Evolutionary conservation across 495 filamentous ascomycete genomes (phyloP), one percentile per base, ranked within the genome.

Genomic region (Aspergillus bridgeri): DNA sequence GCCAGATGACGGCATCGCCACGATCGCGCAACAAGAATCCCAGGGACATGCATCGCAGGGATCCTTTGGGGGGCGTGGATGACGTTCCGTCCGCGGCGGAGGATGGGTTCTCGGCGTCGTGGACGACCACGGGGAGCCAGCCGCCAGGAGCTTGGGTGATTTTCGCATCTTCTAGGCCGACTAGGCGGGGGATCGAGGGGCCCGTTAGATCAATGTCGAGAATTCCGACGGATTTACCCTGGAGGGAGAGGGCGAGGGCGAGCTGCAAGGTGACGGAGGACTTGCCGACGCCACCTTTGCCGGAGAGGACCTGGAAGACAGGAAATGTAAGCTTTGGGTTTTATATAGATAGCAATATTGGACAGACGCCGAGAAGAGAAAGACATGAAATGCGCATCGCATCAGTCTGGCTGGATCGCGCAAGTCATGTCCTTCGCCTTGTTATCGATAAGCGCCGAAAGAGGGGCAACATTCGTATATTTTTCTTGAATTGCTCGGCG

Each of bases 221-320:
- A 27, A 98, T 90, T 17, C 95, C 94, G 54, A 98, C 93, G 7
- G 85, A 89, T 76, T 90, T 84, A 62, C 88, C 91, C 58, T 88
- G 81, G 1, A 91, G 86, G 3, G 89, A 88, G 50, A 98, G 86
- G 5, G 93, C 89, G 44, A 98, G 85, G 6, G 94, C 94, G 9
- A 98, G 86, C 70, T 98, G 95, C 3, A 92, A 92, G 13, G 94
- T 98, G 6, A 96, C 84, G 48, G 92, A 96, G 54, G 94, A 98
- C 80, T 98, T 98, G 15, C 94, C 94, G 3, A 98, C 94, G 58
- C 94, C 94, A 60, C 94, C 94, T 79, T 98, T 98, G 64, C 94
- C 94, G 6, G 95, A 98, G 57, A 98, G 90, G 61, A 98, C 71
- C 76, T 79, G 58, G 25, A 55, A 23, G 44, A 48, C 23, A 22